A percentile compares a stretch with the other conserved stretches of the same genome.
Conservation (phyloP, 495 filamentous ascomycete genomes). For the Letharia lupina region DNA sequence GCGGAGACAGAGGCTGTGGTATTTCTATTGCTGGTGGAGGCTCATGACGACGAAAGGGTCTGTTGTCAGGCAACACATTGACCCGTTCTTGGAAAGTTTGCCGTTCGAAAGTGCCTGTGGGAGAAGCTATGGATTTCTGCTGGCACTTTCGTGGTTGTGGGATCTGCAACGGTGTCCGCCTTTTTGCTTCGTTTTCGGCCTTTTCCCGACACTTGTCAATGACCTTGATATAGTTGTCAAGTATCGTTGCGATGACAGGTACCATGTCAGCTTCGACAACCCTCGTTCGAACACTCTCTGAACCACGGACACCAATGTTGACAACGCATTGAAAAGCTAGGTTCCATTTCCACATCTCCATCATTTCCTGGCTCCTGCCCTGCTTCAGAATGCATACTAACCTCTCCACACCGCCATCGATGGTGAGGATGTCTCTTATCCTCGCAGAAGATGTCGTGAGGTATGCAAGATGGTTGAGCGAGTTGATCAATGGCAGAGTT, state of each 20-base stretch:
- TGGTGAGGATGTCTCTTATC: constrained; percentile 92
- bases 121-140: constrained; percentile 32
- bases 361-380: constrained; percentile 90
- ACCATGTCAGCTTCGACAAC: constrained; percentile 99
- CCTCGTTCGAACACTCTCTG: constrained; percentile 82
- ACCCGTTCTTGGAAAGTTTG: constrained; percentile 35
- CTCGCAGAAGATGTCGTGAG: constrained; percentile 97
- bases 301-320: constrained; percentile 94
- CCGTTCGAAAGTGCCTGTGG: constrained; percentile 25
- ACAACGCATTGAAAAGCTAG: constrained; percentile 97
- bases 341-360: constrained; percentile 99
- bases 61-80: constrained; percentile 35
- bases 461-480: constrained; percentile 94
- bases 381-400: constrained; percentile 96
- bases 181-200: constrained; percentile 59
- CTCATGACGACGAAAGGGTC: constrained; percentile 52
- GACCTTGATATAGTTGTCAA: constrained; percentile 96
- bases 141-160: constrained; percentile 33
- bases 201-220: constrained; percentile 83
- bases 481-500: constrained; percentile 94
- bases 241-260: constrained; percentile 95
- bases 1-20: constrained; percentile 47
- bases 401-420: constrained; percentile 95
- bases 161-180: constrained; percentile 33
- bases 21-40: constrained; percentile 71